Evolutionary conservation across 371 early-diverging fungal species (phyloP).

Genomic region (Mortierella sp.): DNA sequence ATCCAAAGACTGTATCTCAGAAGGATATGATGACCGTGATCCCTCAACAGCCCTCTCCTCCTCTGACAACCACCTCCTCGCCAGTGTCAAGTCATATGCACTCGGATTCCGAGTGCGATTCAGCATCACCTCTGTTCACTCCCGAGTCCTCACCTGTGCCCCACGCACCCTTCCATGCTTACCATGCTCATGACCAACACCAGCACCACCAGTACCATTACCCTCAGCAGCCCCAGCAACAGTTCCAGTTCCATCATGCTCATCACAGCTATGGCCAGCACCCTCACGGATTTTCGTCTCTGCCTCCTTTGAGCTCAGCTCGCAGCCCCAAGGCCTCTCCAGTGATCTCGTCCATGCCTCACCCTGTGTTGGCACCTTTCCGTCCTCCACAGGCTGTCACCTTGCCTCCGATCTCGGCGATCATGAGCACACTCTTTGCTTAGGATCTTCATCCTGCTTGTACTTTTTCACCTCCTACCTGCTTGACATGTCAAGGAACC

Average conservation of each 20-base stretch:
- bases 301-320: constrained; percentile 33
- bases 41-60: constrained; percentile 29
- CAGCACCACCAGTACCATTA: constrained; percentile 11
- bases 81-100: constrained; percentile 30
- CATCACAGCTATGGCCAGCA: background rate
- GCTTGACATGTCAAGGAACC: background rate
- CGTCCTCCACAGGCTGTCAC: constrained; percentile 44
- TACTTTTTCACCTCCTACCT: background rate
- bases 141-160: constrained; percentile 52
- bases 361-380: constrained; percentile 50
- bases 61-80: constrained; percentile 26
- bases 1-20: constrained; percentile 27
- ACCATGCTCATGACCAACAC: constrained; percentile 16
- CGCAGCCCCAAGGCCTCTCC: constrained; percentile 21
- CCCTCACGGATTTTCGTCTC: constrained; percentile 1
- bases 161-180: constrained; percentile 6
- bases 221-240: constrained; percentile 22
- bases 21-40: constrained; percentile 19
- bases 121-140: constrained; percentile 48
- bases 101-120: constrained; percentile 49
- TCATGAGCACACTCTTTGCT: constrained; percentile 49
- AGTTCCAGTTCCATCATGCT: constrained; percentile 21
- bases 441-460: background rate
- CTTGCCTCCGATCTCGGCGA: constrained; percentile 51
- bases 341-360: constrained; percentile 18